Base-by-base conservation (phyloP, 2,329 filamentous ascomycete species). In the Penicillium sp. region DNA sequence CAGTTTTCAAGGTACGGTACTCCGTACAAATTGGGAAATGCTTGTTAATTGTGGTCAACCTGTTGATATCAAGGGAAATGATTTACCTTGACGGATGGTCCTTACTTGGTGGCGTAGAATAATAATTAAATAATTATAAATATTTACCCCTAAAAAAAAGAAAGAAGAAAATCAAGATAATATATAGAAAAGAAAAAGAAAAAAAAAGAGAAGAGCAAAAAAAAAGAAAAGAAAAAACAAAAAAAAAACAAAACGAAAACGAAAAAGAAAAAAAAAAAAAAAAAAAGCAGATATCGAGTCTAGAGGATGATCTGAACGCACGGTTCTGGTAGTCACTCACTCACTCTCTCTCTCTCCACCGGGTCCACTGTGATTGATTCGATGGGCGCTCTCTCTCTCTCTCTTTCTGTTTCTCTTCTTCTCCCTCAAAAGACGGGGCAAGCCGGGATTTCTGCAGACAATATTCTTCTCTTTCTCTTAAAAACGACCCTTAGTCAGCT, bases 391-490 rank as follows among this genome's bases (percentile, higher is more conserved):
- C 10, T 69, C 70, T 70, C 66, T 70, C 66, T 63, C 66, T 71
- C 67, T 70, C 71, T 70, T 50, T 39, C 43, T 44, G 6, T 35
- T 59, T 53, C 55, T 59, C 31, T 59, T 31, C 60, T 62, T 51
- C 58, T 55, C 31, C 68, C 69, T 70, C 70, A 63, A 63, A 63
- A 62, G 64, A 55, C 55, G 53, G 55, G 55, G 55, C 55, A 53
- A 51, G 60, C 57, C 57, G 61, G 52, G 54, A 58, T 53, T 63
- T 57, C 60, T 56, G 50, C 51, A 49, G 51, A 52, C 55, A 49
- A 60, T 58, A 50, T 61, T 53, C 53, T 58, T 52, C 50, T 60
- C 54, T 61, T 51, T 49, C 57, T 57, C 58, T 54, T 61, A 56
- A 55, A 55, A 56, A 27, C 8, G 2, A 33, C 31, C 31, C 62